Evolutionary conservation across 2,329 filamentous ascomycete genomes (phyloP).

Genomic region (Mycosphaerelloides madeirae): DNA sequence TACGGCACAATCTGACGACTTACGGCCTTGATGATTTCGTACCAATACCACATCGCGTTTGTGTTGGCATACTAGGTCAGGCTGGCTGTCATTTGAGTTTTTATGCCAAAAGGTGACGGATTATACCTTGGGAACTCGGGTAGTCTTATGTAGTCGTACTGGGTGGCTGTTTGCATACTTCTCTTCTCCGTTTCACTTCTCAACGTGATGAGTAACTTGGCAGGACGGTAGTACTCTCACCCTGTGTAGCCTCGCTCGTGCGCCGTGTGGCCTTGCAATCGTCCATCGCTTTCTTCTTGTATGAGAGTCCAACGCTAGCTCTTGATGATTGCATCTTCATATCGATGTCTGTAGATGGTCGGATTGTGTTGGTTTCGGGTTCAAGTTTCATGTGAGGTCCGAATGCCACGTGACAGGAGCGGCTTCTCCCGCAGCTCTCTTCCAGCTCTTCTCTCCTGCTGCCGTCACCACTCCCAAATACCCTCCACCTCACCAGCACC

Average conservation of each 20-base stretch:
- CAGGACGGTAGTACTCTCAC: too few species aligned
- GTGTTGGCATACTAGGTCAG: slow-evolving; percentile 1
- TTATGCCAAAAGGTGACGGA: not conserved
- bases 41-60: not conserved
- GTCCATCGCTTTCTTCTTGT: too few species aligned
- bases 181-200: not conserved
- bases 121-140: not conserved
- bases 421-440: not conserved
- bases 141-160: not conserved
- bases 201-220: not conserved
- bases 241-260: too few species aligned
- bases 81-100: slow-evolving; percentile 3
- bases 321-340: too few species aligned
- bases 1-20: slow-evolving; percentile 4
- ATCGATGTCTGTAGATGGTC: too few species aligned
- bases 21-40: not conserved
- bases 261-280: too few species aligned
- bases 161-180: slow-evolving; percentile 3
- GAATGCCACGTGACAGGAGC: too few species aligned
- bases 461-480: not conserved
- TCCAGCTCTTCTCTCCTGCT: not conserved
- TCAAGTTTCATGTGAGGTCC: too few species aligned
- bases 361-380: too few species aligned
- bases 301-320: too few species aligned
- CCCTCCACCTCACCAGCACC: not conserved